These are phyloP conservation scores for Calonectria pseudoreteaudii DNA, from an alignment of 2,329 filamentous ascomycete species.

Conservation along the genomic window DNA sequence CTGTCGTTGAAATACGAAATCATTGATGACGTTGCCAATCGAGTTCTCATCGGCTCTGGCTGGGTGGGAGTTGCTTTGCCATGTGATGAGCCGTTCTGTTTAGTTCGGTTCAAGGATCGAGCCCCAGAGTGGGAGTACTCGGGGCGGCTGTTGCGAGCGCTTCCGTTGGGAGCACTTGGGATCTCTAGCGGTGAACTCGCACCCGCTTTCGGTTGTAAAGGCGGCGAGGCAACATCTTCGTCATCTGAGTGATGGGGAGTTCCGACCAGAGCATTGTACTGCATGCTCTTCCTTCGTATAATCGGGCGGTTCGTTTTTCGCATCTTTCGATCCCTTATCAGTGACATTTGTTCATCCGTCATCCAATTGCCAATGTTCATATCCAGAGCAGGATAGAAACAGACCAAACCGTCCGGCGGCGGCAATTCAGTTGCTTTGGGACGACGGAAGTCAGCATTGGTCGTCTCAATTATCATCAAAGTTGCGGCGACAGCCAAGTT, in stretches of 20 bases:
- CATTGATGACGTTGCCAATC: conserved; percentile 95
- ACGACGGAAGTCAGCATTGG: conserved; percentile 55
- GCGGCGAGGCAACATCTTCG: conserved; percentile 62
- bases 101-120: conserved; percentile 40
- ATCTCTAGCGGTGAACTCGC: conserved; percentile 22
- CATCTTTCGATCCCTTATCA: conserved; percentile 86
- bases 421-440: conserved; percentile 68
- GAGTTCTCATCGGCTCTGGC: conserved; percentile 75
- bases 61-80: conserved; percentile 59
- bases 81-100: conserved; percentile 30
- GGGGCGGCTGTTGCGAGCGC: conserved; percentile 54
- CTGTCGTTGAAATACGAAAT: conserved; percentile 98
- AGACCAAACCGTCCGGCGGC: conserved; percentile 81
- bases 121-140: conserved; percentile 64
- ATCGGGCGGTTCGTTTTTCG: conserved; percentile 83
- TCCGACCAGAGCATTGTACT: conserved; percentile 86
- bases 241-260: conserved; percentile 87
- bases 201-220: conserved; percentile 23
- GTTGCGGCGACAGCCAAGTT: conserved; percentile 74
- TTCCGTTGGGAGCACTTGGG: conserved; percentile 23
- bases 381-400: conserved; percentile 91
- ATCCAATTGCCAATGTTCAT: conserved; percentile 99
- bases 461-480: conserved; percentile 89
- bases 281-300: conserved; percentile 85
- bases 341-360: conserved; percentile 96